These are phyloP conservation scores for Aaosphaeria pasadenensis DNA, from an alignment of 2,329 filamentous ascomycete genomes.

Conservation along the genomic window DNA sequence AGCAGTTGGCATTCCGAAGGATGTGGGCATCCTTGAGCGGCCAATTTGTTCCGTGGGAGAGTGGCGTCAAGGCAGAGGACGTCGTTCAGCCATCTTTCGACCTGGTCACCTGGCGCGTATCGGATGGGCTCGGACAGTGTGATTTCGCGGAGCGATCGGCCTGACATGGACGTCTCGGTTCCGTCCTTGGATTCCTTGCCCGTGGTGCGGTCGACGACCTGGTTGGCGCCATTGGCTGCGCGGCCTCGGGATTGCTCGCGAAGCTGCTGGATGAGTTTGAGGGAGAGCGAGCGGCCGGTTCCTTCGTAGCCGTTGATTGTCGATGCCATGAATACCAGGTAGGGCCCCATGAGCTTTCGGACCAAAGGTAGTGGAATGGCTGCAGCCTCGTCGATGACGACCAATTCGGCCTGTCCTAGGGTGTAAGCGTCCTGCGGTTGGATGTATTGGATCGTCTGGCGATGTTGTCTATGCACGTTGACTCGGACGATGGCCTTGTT, in stretches of 20 bases:
- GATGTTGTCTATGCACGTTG: slow-evolving; percentile 90
- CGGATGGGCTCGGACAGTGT: slow-evolving; percentile 91
- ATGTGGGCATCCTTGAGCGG: slow-evolving; percentile 78
- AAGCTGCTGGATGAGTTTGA: slow-evolving; percentile 96
- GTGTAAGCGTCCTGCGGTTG: slow-evolving; percentile 94
- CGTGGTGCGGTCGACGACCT: slow-evolving; percentile 75
- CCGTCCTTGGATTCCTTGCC: slow-evolving; percentile 58
- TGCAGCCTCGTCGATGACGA: slow-evolving; percentile 96
- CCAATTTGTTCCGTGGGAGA: slow-evolving; percentile 71
- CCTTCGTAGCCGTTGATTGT: slow-evolving; percentile 99
- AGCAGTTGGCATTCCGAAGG: slow-evolving; percentile 88
- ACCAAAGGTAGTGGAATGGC: slow-evolving; percentile 93
- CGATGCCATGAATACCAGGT: slow-evolving; percentile 98
- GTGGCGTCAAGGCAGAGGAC: slow-evolving; percentile 92
- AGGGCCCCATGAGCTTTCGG: slow-evolving; percentile 90
- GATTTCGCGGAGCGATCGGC: slow-evolving; percentile 83
- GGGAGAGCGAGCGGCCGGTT: slow-evolving; percentile 86
- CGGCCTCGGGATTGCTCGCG: slow-evolving; percentile 82
- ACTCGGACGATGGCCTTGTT: slow-evolving; percentile 98
- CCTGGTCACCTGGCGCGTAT: slow-evolving; percentile 84
- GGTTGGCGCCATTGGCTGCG: slow-evolving; percentile 51
- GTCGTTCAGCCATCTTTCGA: slow-evolving; percentile 95
- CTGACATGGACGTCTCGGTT: slow-evolving; percentile 42
- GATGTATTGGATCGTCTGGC: slow-evolving; percentile 98
- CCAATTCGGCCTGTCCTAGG: slow-evolving; percentile 86